phyloP scores from a whole-genome alignment of 148 eudicot species.

The Mesembryanthemum crystallinum region DNA sequence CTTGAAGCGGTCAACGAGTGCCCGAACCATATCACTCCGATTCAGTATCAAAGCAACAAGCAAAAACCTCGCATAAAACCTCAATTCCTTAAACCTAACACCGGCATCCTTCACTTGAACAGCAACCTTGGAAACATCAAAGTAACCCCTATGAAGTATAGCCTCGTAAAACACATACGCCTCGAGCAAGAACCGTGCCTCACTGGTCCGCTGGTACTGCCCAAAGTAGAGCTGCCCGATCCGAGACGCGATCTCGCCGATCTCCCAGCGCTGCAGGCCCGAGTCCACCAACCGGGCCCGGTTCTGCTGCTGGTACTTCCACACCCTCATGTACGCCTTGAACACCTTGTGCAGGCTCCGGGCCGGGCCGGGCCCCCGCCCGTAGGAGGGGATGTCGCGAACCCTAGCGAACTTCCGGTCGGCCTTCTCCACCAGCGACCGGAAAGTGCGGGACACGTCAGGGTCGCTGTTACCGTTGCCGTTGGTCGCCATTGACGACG shows the following conservation, averaged over 20 bases:
- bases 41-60: constrained; percentile 74
- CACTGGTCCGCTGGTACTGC: constrained; percentile 85
- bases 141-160: constrained; percentile 60
- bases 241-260: constrained; percentile 94
- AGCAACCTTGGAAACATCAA: constrained; percentile 40
- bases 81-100: constrained; percentile 82
- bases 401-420: constrained; percentile 78
- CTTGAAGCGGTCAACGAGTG: constrained; percentile 65
- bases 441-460: constrained; percentile 34
- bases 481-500: constrained; percentile 5
- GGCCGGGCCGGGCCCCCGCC: constrained; percentile 28
- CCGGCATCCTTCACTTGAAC: constrained; percentile 41
- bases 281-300: constrained; percentile 51
- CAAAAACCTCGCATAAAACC: constrained; percentile 88
- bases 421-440: constrained; percentile 55
- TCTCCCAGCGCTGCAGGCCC: constrained; percentile 83
- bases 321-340: constrained; percentile 72
- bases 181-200: constrained; percentile 70
- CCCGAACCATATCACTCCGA: constrained; percentile 49
- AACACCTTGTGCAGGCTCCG: constrained; percentile 67
- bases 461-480: constrained; percentile 6
- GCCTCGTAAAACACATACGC: constrained; percentile 88
- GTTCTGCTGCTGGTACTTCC: constrained; percentile 83
- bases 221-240: constrained; percentile 84
- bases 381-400: constrained; percentile 65